Conservation (phyloP, 345 rosid genomes). For the Gossypium mustelinum region DNA sequence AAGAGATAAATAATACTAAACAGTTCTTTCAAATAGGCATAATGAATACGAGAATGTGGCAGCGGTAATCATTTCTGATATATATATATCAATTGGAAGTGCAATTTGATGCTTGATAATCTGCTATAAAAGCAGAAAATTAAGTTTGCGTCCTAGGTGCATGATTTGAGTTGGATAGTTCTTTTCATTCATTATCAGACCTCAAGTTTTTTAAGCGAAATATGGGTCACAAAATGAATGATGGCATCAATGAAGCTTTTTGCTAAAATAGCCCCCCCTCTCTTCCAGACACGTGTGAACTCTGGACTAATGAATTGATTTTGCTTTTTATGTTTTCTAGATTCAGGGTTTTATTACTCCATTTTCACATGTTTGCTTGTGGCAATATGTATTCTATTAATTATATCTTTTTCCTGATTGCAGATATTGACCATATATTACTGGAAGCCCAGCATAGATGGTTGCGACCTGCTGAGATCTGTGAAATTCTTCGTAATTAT, state of each 20-base stretch:
- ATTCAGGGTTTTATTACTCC: background rate
- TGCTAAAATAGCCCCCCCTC: background rate
- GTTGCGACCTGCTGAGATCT: conserved; percentile 93
- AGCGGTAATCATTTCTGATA: background rate
- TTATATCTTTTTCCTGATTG: background rate
- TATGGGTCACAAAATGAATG: background rate
- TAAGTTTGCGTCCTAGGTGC: background rate
- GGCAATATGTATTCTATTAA: background rate
- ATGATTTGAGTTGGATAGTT: background rate
- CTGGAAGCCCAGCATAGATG: conserved; percentile 38
- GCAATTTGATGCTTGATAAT: background rate
- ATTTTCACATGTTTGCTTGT: background rate
- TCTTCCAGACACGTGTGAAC: background rate
- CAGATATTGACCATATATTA: conserved; percentile 44
- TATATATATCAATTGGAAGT: background rate
- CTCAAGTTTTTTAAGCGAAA: background rate
- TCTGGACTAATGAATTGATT: background rate
- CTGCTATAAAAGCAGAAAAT: background rate
- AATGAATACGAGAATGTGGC: background rate
- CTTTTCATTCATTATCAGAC: background rate
- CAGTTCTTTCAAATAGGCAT: background rate
- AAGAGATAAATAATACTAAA: background rate
- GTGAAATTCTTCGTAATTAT: conserved; percentile 83
- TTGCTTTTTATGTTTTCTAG: background rate
- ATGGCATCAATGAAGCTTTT: background rate